Evolutionary conservation across 768 basidiomycete species (phyloP).

Genomic region (Mycena leptocephala): DNA sequence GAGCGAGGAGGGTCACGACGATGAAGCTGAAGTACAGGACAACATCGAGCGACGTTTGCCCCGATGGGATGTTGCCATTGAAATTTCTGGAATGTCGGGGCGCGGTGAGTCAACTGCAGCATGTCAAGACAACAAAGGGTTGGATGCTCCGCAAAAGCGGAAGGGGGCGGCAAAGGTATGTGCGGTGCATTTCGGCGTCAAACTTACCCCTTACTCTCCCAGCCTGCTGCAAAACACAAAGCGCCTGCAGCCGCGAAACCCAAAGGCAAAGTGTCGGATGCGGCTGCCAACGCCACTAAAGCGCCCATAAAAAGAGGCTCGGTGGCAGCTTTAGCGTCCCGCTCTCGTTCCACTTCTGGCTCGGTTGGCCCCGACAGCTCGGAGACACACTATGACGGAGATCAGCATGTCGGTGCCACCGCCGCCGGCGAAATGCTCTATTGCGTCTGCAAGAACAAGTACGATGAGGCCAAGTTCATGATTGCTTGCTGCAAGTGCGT

Average conservation of each 20-base stretch:
- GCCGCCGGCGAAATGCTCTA: constrained; percentile 84
- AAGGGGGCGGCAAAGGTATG: too few relatives aligned
- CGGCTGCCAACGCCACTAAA: constrained; percentile 34
- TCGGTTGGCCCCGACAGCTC: constrained; percentile 57
- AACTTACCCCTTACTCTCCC: too few relatives aligned
- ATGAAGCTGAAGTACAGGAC: too few relatives aligned
- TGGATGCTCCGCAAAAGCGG: too few relatives aligned
- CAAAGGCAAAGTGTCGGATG: constrained; percentile 28
- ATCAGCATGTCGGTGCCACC: constrained; percentile 60
- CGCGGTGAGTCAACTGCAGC: too few relatives aligned
- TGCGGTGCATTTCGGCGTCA: too few relatives aligned
- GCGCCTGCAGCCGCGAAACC: constrained; percentile 39
- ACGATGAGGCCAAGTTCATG: constrained; percentile 92
- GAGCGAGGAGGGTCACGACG: too few relatives aligned
- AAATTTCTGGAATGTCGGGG: too few relatives aligned
- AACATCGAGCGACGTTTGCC: too few relatives aligned
- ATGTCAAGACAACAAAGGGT: too few relatives aligned
- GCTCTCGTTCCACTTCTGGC: constrained; percentile 80
- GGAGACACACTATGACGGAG: constrained; percentile 58
- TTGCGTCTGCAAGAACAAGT: constrained; percentile 90
- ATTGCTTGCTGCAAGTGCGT: constrained; percentile 93
- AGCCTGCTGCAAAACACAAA: constrained; percentile 54
- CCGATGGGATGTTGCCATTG: too few relatives aligned
- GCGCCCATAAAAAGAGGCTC: constrained; percentile 49
- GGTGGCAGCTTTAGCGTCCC: constrained; percentile 54